Conservation (phyloP, 2,329 filamentous ascomycete genomes). For the Botrytis fabae region DNA sequence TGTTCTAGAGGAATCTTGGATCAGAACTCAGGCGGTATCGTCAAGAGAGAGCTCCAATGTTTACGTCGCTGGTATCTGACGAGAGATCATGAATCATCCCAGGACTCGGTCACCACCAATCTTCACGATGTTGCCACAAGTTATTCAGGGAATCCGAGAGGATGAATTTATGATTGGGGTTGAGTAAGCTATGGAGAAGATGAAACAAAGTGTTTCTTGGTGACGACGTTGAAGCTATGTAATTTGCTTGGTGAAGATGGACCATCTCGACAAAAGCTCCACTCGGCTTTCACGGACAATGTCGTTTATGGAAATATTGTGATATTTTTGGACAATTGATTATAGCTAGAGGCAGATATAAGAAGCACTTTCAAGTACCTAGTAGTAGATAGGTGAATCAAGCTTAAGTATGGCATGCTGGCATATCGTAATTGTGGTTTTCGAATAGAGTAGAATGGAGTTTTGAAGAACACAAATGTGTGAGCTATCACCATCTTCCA, state of each 20-base stretch:
- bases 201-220: background rate
- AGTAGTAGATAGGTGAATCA: background rate
- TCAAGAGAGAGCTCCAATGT: background rate
- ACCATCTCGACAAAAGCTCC: background rate
- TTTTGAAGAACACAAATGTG: background rate
- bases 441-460: background rate
- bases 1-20: background rate
- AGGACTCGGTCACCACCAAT: background rate
- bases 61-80: background rate
- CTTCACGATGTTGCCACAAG: background rate
- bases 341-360: background rate
- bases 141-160: background rate
- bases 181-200: background rate
- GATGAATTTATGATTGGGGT: background rate
- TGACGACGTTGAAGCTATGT: background rate
- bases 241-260: background rate
- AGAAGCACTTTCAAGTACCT: background rate
- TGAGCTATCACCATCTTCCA: background rate
- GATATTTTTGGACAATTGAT: background rate
- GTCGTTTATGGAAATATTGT: background rate
- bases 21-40: background rate
- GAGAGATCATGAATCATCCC: background rate
- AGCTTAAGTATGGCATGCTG: background rate
- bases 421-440: background rate
- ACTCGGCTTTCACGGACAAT: background rate